Base-by-base conservation (phyloP, 1,284 basidiomycete species). In the Heterobasidion parviporum region DNA sequence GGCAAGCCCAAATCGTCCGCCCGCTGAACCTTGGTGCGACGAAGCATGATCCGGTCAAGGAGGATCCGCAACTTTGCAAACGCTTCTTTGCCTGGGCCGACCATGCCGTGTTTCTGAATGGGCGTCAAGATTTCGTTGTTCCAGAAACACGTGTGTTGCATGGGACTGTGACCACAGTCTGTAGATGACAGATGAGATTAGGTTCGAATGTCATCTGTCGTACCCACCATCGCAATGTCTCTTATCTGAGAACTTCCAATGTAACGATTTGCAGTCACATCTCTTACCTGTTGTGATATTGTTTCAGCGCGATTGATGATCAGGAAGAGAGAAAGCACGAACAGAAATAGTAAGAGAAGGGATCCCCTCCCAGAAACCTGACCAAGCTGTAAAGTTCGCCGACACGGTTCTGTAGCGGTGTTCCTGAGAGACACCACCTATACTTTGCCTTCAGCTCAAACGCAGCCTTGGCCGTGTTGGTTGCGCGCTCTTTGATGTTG, bases 1-100 rank as follows among this genome's bases (percentile, higher is more conserved):
- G 97, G 97, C n/a, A 99, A 74, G 6, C 94, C 97, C 52, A 99
- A 83, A 69, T 99, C 97, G 67, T 99, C 97, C 1, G 96, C 96
- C 52, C 92, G 82, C 81, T 99, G 92, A 44, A 99, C 74, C 85
- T 91, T 91, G 36, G 89, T 91, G 60, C 89, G 77, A 54, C 95
- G 85, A 51, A 99, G 79, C 97, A 99, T 99, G 90, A 99, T 93
- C 56, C 92, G 78, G 68, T 96, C 93, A 16, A 99, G 76, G 33
- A 99, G 74, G 50, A 93, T 81, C 64, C 85, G 90, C 61, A 97
- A 77, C 71, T 96, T 97, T 73, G 90, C 92, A 78, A 96, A 98
- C 0, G 93, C 94, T 3, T 70, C 70, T 60, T 79, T 76, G 6
- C 94, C 94, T 5, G 88, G 83, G 1, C 87, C 90, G 6, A 69